A percentile compares a stretch with the other conserved stretches of the same genome.
Conservation (phyloP, 1,284 basidiomycete genomes). For the Grifola frondosa region DNA sequence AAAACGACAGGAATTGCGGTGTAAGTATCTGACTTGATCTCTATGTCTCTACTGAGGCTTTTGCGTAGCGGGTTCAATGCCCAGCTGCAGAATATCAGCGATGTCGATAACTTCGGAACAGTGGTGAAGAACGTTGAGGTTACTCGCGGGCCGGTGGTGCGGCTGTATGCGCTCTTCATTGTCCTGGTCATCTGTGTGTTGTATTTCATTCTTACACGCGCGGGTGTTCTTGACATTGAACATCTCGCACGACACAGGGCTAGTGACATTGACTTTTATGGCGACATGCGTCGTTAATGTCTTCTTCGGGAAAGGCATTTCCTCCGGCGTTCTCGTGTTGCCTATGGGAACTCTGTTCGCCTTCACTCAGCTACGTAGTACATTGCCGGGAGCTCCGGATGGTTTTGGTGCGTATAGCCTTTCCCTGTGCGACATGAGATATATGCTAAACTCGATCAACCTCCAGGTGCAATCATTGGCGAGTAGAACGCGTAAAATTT, state of each 20-base stretch:
- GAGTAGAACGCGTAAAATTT: background rate
- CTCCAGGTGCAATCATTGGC: constrained; percentile 21
- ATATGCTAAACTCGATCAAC: background rate
- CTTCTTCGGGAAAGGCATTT: constrained; percentile 22
- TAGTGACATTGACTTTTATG: constrained; percentile 24
- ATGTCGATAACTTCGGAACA: constrained; percentile 12
- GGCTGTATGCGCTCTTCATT: constrained; percentile 23
- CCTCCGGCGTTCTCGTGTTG: constrained; percentile 19
- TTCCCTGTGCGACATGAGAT: background rate
- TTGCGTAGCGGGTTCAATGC: constrained; percentile 21
- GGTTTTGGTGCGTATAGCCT: constrained; percentile 20
- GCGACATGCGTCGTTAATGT: constrained; percentile 21
- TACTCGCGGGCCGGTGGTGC: constrained; percentile 21
- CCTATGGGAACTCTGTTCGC: constrained; percentile 25
- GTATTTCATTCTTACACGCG: background rate
- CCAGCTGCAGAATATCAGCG: constrained; percentile 10
- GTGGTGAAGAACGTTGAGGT: constrained; percentile 20
- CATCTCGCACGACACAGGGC: constrained; percentile 8
- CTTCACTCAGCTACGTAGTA: constrained; percentile 24
- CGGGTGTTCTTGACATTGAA: background rate
- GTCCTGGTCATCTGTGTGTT: constrained; percentile 25
- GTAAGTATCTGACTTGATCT: constrained; percentile 9
- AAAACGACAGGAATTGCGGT: constrained; percentile 19
- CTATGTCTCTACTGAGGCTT: too few species aligned
- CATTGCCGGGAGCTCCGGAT: constrained; percentile 22